Conservation (phyloP, 2,329 filamentous ascomycete genomes). For the Kalaharituber pfeilii region DNA sequence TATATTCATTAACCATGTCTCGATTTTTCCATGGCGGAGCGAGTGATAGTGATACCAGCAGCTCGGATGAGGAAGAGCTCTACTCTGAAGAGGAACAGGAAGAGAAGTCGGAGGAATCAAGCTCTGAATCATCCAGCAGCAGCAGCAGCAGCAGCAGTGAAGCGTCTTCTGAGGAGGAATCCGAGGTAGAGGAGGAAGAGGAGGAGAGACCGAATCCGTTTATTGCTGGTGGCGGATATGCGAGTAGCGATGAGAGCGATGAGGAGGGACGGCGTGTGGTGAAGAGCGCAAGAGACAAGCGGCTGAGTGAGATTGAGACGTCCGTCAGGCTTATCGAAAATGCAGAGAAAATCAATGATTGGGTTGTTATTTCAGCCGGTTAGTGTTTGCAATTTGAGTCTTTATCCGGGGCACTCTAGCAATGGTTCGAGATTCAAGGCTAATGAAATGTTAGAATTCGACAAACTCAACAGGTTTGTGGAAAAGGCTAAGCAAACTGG, state of each 20-base stretch:
- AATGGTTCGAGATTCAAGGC: not conserved
- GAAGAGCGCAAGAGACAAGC: slow-evolving; percentile 97
- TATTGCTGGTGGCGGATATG: slow-evolving; percentile 56
- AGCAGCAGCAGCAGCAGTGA: too few species aligned
- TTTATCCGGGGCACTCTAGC: too few species aligned
- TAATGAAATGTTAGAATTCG: slow-evolving; percentile 48
- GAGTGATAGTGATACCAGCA: slow-evolving; percentile 93
- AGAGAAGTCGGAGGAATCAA: slow-evolving; percentile 13
- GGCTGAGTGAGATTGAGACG: slow-evolving; percentile 78
- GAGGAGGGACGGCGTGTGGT: slow-evolving; percentile 73
- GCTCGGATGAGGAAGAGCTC: slow-evolving; percentile 83
- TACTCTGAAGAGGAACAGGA: slow-evolving; percentile 57
- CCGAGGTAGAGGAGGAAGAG: slow-evolving; percentile 38
- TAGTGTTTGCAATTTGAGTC: slow-evolving; percentile 27
- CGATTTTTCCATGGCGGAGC: slow-evolving; percentile 86
- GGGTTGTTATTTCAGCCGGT: slow-evolving; percentile 83
- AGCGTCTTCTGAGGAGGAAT: slow-evolving; percentile 34
- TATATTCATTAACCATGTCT: slow-evolving; percentile 72
- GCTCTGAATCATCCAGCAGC: slow-evolving; percentile 16
- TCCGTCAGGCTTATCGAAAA: slow-evolving; percentile 89
- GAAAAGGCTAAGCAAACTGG: slow-evolving; percentile 44
- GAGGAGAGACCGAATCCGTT: slow-evolving; percentile 65
- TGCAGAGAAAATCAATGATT: slow-evolving; percentile 92
- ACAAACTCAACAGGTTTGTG: slow-evolving; percentile 80
- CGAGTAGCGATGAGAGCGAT: slow-evolving; percentile 67